phyloP scores from a whole-genome alignment of 1,139 yeast species.

The Pichia sp. region DNA sequence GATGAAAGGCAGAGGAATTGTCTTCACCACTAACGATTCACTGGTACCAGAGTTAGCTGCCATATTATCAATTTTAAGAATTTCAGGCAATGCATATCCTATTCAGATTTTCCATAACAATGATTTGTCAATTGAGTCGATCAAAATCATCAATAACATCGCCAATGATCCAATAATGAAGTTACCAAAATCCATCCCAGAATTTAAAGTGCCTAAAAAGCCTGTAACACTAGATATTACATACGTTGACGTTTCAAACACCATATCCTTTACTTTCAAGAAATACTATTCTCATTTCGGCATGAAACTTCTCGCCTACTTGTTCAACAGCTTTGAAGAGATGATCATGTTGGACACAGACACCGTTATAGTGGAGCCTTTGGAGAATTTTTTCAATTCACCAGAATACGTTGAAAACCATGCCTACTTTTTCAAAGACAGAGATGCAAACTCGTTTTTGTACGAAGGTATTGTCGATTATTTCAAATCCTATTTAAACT shows the following conservation, averaged over 20 bases:
- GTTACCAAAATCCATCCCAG: slow-evolving; percentile 27
- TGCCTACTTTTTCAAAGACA: slow-evolving; percentile 40
- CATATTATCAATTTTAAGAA: slow-evolving; percentile 43
- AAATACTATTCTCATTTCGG: slow-evolving; percentile 39
- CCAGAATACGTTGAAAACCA: slow-evolving; percentile 32
- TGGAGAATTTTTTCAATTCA: slow-evolving; percentile 32
- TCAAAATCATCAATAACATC: slow-evolving; percentile 31
- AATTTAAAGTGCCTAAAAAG: slow-evolving; percentile 17
- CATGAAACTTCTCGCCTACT: slow-evolving; percentile 45
- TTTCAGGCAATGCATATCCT: slow-evolving; percentile 45
- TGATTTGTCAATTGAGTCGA: slow-evolving; percentile 33
- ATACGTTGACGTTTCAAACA: slow-evolving; percentile 42
- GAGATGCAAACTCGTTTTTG: slow-evolving; percentile 33
- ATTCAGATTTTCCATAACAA: slow-evolving; percentile 51
- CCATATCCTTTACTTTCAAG: slow-evolving; percentile 32
- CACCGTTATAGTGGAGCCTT: slow-evolving; percentile 44
- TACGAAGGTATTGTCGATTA: slow-evolving; percentile 46
- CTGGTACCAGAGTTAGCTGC: slow-evolving; percentile 44
- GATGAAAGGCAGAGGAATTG: slow-evolving; percentile 48
- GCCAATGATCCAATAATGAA: slow-evolving; percentile 34
- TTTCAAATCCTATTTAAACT: slow-evolving; percentile 43
- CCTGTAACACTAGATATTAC: slow-evolving; percentile 41
- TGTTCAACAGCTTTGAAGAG: slow-evolving; percentile 48
- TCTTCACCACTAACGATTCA: slow-evolving; percentile 42
- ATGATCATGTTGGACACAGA: slow-evolving; percentile 52